Conservation (phyloP, 345 rosid genomes). For the Euphorbia lathyris region DNA sequence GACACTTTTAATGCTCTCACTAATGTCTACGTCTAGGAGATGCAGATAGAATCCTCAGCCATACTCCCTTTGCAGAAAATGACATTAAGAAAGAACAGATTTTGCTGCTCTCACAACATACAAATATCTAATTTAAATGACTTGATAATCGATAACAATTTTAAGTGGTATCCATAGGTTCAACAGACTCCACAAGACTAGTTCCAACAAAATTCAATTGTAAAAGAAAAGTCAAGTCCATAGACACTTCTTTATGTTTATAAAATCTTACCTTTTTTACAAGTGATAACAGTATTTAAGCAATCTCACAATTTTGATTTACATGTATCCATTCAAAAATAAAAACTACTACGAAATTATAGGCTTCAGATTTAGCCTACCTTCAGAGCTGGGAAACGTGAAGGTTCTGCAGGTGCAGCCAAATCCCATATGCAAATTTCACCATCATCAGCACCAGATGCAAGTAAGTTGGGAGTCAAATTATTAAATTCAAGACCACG, state of each 20-base stretch:
- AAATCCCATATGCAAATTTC: conserved; percentile 98
- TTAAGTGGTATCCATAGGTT: neutral
- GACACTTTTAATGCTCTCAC: neutral
- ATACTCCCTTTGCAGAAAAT: neutral
- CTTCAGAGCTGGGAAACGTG: conserved; percentile 84
- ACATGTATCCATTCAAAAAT: neutral
- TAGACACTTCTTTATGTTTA: neutral
- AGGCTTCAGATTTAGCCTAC: conserved; percentile 26
- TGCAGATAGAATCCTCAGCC: neutral
- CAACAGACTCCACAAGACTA: neutral
- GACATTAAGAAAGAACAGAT: neutral
- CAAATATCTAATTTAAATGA: neutral
- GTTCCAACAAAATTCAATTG: neutral
- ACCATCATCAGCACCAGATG: conserved; percentile 98
- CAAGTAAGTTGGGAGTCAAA: conserved; percentile 74
- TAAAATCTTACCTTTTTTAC: neutral
- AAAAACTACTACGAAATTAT: neutral
- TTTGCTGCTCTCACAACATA: neutral
- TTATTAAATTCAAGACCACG: conserved; percentile 96
- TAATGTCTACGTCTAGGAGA: neutral
- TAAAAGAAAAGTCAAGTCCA: neutral
- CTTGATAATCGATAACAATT: neutral
- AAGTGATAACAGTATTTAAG: neutral
- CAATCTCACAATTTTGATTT: neutral
- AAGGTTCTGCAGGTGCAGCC: conserved; percentile 69